Evolutionary conservation across 192 early-diverging fungal species (phyloP).

Genomic region (Piromyces finnis): DNA sequence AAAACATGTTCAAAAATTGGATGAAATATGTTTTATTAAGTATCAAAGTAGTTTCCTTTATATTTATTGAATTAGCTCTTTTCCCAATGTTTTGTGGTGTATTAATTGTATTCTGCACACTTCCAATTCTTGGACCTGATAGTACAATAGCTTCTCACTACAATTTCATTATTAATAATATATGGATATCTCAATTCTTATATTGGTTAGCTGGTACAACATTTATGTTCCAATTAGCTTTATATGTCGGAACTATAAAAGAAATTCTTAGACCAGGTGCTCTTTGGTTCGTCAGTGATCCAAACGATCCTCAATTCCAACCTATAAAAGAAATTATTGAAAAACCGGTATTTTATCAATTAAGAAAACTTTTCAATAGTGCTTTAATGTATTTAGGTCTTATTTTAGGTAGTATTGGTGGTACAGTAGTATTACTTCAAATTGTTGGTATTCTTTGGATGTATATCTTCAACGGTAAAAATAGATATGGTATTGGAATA

Average conservation of each 20-base stretch:
- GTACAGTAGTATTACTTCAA: conserved; percentile 10
- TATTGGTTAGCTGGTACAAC: conserved; percentile 87
- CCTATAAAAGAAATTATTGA: conserved; percentile 87
- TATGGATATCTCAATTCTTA: conserved; percentile 49
- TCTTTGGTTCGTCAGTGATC: conserved; percentile 97
- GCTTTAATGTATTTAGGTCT: conserved; percentile 69
- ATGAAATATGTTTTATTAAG: conserved; percentile 12
- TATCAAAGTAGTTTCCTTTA: conserved; percentile 61
- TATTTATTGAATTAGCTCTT: conserved; percentile 65
- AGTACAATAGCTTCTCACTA: conserved; percentile 31
- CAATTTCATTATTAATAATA: conserved; percentile 33
- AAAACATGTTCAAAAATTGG: conserved; percentile 12
- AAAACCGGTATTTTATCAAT: conserved; percentile 48
- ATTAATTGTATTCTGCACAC: conserved; percentile 62
- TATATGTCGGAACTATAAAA: conserved; percentile 63
- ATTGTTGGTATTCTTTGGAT: neutral
- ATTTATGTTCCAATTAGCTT: conserved; percentile 88
- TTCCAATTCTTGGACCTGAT: conserved; percentile 49
- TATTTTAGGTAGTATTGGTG: conserved; percentile 57
- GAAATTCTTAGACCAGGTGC: conserved; percentile 78
- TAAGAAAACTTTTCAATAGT: conserved; percentile 67
- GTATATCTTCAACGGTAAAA: neutral
- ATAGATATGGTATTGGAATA: conserved; percentile 7
- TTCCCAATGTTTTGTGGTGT: conserved; percentile 82
- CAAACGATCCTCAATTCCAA: conserved; percentile 85